Conservation (phyloP, 2,329 filamentous ascomycete genomes). For the Calonectria honghensis region DNA sequence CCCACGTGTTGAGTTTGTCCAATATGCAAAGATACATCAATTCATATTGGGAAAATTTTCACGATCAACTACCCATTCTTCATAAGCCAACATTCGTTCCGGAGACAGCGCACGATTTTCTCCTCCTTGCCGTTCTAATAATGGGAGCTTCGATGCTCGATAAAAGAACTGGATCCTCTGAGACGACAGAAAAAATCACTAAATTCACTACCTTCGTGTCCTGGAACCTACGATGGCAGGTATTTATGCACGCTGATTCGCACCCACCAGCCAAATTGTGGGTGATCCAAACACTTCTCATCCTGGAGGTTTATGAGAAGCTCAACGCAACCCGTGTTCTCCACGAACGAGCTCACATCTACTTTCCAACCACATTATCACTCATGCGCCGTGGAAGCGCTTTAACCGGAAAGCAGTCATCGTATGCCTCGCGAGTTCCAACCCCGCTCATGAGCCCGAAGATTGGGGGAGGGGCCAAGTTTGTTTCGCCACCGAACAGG, state of each 20-base stretch:
- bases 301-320: conserved; percentile 55
- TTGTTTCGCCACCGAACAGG: conserved; percentile 40
- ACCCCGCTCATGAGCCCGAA: conserved; percentile 52
- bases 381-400: conserved; percentile 56
- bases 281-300: conserved; percentile 55
- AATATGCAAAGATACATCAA: conserved; percentile 54
- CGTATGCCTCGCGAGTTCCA: conserved; percentile 52
- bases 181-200: conserved; percentile 52
- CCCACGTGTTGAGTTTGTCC: conserved; percentile 51
- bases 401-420: conserved; percentile 54
- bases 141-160: conserved; percentile 56
- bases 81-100: conserved; percentile 54
- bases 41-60: conserved; percentile 56
- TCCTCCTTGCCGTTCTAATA: conserved; percentile 53
- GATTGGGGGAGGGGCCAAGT: conserved; percentile 40
- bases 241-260: conserved; percentile 56
- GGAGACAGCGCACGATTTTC: conserved; percentile 54
- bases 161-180: conserved; percentile 46
- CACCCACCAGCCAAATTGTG: conserved; percentile 55
- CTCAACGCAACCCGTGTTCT: conserved; percentile 54
- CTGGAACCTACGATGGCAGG: conserved; percentile 55
- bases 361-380: conserved; percentile 54
- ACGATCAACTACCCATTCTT: conserved; percentile 54
- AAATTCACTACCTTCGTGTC: conserved; percentile 56
- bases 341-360: conserved; percentile 56